Conservation (phyloP, 345 rosid genomes). For the Lenwebbia sp. region DNA sequence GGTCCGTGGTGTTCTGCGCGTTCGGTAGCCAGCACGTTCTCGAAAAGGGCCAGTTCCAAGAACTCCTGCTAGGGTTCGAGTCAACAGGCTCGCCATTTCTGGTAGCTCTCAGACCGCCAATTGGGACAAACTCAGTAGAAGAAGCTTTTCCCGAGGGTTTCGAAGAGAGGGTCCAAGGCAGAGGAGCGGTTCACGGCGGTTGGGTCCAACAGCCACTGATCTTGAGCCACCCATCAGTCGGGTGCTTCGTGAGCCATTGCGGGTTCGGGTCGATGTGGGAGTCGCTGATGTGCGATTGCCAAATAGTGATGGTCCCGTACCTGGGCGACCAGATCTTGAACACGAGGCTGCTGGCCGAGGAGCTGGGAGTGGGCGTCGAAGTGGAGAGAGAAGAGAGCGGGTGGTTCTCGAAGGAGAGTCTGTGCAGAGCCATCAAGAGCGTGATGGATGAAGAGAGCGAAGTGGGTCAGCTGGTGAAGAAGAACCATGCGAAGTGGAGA, state of each 20-base stretch:
- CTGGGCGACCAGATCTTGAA: slow-evolving; percentile 57
- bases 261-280: slow-evolving; percentile 83
- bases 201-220: slow-evolving; percentile 50
- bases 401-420: slow-evolving; percentile 36
- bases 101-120: slow-evolving; percentile 44
- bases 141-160: slow-evolving; percentile 74
- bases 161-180: slow-evolving; percentile 38
- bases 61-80: slow-evolving; percentile 55
- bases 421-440: slow-evolving; percentile 30
- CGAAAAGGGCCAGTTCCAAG: slow-evolving; percentile 53
- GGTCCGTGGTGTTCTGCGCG: slow-evolving; percentile 51
- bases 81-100: slow-evolving; percentile 46
- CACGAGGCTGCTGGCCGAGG: slow-evolving; percentile 38
- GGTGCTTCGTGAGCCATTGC: slow-evolving; percentile 68
- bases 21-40: slow-evolving; percentile 57
- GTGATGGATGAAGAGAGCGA: slow-evolving; percentile 25
- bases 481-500: slow-evolving; percentile 6
- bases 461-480: not conserved
- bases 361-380: slow-evolving; percentile 48
- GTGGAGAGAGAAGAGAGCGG: slow-evolving; percentile 45
- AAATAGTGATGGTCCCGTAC: slow-evolving; percentile 47
- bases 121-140: slow-evolving; percentile 30
- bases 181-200: slow-evolving; percentile 37
- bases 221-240: slow-evolving; percentile 38
- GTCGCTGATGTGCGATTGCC: slow-evolving; percentile 45